phyloP scores from a whole-genome alignment of 805 yeast genomes.

The Diddensiella transvaalensis region DNA sequence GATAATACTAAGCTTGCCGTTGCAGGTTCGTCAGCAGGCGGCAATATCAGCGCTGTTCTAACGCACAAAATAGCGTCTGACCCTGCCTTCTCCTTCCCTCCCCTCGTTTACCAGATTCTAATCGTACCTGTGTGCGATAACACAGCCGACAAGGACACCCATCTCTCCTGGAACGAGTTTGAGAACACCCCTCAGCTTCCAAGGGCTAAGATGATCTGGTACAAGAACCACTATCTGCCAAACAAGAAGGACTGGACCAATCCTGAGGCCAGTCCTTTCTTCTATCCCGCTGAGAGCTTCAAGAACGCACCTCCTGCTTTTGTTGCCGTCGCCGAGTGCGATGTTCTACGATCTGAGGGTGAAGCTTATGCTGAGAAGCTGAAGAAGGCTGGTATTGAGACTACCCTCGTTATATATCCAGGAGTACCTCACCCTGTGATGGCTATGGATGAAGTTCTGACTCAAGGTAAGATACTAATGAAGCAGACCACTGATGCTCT shows the following conservation, averaged over 20 bases:
- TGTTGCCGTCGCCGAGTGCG: constrained; percentile 44
- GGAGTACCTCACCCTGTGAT: constrained; percentile 49
- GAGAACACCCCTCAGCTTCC: constrained; percentile 38
- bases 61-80: constrained; percentile 31
- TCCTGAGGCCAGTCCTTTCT: constrained; percentile 42
- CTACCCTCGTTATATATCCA: constrained; percentile 29
- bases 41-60: constrained; percentile 31
- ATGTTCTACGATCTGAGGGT: constrained; percentile 44
- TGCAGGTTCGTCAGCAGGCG: constrained; percentile 48
- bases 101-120: constrained; percentile 39
- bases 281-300: constrained; percentile 40
- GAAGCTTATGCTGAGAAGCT: constrained; percentile 42
- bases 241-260: constrained; percentile 28
- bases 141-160: constrained; percentile 35
- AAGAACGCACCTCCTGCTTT: constrained; percentile 40
- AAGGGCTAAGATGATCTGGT: constrained; percentile 46
- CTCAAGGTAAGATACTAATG: constrained; percentile 15
- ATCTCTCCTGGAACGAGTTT: constrained; percentile 37
- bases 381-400: constrained; percentile 34
- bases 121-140: constrained; percentile 34
- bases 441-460: constrained; percentile 43
- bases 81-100: constrained; percentile 31
- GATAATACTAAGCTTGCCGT: constrained; percentile 33
- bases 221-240: constrained; percentile 41
- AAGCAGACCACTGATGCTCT: constrained; percentile 16